Evolutionary conservation across 257 asterid species (phyloP).

Genomic region (Fraxinus cuspidata): DNA sequence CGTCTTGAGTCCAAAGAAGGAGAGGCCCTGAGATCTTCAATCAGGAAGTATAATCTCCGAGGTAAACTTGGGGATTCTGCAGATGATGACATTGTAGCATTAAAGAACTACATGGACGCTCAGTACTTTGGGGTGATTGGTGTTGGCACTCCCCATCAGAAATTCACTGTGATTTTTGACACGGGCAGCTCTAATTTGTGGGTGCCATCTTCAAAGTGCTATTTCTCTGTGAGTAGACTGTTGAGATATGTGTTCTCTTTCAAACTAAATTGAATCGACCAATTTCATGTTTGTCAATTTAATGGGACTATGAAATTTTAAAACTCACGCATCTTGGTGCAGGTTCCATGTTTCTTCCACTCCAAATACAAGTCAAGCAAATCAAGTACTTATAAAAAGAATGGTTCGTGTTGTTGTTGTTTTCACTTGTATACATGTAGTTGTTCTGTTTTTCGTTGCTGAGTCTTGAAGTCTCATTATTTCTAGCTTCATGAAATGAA

Average conservation of each 20-base stretch:
- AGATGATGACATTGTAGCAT: constrained; percentile 69
- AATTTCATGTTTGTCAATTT: background rate
- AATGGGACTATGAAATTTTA: constrained; percentile 7
- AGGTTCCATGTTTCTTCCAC: constrained; percentile 88
- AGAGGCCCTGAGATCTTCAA: constrained; percentile 53
- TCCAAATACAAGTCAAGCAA: constrained; percentile 74
- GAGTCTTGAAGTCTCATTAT: constrained; percentile 13
- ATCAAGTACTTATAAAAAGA: constrained; percentile 71
- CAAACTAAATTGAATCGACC: background rate
- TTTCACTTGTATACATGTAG: background rate
- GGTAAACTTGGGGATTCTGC: constrained; percentile 55
- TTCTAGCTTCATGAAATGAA: background rate
- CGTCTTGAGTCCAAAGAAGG: constrained; percentile 70
- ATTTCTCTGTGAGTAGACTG: constrained; percentile 74
- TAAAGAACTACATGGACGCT: constrained; percentile 96
- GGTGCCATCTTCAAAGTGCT: constrained; percentile 94
- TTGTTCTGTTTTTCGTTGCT: background rate
- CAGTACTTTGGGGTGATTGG: constrained; percentile 97
- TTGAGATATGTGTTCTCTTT: background rate
- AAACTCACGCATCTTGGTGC: constrained; percentile 30
- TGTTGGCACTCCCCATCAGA: constrained; percentile 84
- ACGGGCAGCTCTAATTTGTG: constrained; percentile 97
- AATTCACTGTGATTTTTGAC: constrained; percentile 88
- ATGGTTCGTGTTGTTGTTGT: constrained; percentile 53
- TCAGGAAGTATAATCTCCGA: constrained; percentile 56